phyloP scores from a whole-genome alignment of 2,329 filamentous ascomycete species.

The Aspergillus carbonarius region DNA sequence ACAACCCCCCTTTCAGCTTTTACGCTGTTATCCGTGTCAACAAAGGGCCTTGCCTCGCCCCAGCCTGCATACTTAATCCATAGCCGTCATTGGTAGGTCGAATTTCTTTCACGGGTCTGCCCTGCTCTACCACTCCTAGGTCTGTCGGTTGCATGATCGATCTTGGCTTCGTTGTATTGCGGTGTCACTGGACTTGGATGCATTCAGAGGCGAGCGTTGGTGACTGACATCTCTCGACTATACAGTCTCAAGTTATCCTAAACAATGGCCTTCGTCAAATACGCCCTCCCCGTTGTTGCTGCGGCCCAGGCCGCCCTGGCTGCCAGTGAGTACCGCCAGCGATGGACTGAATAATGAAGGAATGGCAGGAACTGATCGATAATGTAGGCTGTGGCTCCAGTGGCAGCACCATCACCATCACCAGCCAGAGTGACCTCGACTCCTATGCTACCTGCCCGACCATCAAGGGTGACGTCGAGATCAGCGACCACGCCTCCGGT shows the following conservation, averaged over 20 bases:
- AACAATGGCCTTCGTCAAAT: constrained; percentile 55
- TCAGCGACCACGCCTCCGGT: constrained; percentile 58
- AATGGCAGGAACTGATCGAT: constrained; percentile 7
- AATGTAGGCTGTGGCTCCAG: constrained; percentile 19
- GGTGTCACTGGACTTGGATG: not conserved
- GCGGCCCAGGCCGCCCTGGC: constrained; percentile 53
- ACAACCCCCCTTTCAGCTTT: constrained; percentile 12
- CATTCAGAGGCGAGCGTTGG: not conserved
- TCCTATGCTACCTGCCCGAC: constrained; percentile 66
- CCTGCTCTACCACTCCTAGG: not conserved
- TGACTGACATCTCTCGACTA: not conserved
- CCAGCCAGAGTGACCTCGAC: constrained; percentile 64
- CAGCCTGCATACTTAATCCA: constrained; percentile 8
- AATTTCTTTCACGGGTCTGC: not conserved
- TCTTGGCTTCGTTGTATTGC: not conserved
- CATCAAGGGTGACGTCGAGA: constrained; percentile 66
- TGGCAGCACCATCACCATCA: constrained; percentile 43
- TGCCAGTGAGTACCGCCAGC: constrained; percentile 31
- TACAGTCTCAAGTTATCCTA: constrained; percentile 6
- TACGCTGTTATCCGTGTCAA: constrained; percentile 12
- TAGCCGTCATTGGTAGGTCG: constrained; percentile 18
- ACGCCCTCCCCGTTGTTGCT: constrained; percentile 57
- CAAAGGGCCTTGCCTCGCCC: constrained; percentile 16
- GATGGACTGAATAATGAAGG: not conserved
- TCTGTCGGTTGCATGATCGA: not conserved